Evolutionary conservation across 1,284 basidiomycete species (phyloP).

Genomic region (Sutorius eximius): DNA sequence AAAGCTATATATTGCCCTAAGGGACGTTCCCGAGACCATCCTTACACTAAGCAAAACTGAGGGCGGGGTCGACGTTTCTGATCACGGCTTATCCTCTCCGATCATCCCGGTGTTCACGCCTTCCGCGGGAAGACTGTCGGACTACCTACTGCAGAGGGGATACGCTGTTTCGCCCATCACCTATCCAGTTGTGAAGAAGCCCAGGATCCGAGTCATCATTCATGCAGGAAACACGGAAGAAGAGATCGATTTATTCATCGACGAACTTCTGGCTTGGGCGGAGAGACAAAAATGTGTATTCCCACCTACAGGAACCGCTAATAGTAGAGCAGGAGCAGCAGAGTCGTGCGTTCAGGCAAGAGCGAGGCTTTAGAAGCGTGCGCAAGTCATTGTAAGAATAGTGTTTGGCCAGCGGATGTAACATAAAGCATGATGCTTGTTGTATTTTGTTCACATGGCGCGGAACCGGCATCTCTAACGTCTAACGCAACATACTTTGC

Average conservation of each 20-base stretch:
- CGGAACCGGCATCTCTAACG: neutral
- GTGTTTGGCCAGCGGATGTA: neutral
- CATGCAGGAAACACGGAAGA: conserved; percentile 21
- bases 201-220: conserved; percentile 21
- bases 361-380: conserved; percentile 10
- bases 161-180: conserved; percentile 16
- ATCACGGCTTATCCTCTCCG: conserved; percentile 14
- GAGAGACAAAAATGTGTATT: neutral
- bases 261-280: conserved; percentile 15
- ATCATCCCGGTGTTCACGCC: conserved; percentile 24
- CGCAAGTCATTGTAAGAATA: neutral
- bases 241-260: conserved; percentile 15
- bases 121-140: neutral
- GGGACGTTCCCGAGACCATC: conserved; percentile 9
- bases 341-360: neutral
- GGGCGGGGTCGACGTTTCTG: neutral
- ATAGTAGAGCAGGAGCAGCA: neutral
- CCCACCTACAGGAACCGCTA: neutral
- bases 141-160: conserved; percentile 14
- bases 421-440: neutral
- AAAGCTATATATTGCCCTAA: conserved; percentile 7
- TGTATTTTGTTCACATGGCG: neutral
- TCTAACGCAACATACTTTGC: neutral
- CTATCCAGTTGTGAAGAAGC: conserved; percentile 9
- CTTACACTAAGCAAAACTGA: conserved; percentile 3